These are phyloP conservation scores for Sporisorium sorghi DNA, from an alignment of 1,284 basidiomycete species.

Conservation along the genomic window DNA sequence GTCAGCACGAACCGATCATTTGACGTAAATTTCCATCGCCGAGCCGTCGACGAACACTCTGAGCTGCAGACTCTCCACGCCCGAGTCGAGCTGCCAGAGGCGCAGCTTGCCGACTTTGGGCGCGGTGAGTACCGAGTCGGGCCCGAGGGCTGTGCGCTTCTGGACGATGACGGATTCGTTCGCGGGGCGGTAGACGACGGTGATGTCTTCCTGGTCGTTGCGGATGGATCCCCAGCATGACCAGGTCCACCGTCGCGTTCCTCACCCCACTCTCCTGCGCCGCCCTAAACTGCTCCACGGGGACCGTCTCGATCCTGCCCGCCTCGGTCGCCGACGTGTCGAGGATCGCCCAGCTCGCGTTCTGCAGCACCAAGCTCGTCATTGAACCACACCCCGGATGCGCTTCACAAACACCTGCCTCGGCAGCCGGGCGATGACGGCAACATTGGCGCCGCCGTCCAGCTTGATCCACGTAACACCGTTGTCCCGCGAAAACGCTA, in stretches of 20 bases:
- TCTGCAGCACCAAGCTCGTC: constrained; percentile 20
- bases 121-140: constrained; percentile 9
- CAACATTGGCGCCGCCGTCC: constrained; percentile 23
- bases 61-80: constrained; percentile 15
- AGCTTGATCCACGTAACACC: constrained; percentile 44
- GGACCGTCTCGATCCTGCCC: constrained; percentile 21
- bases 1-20: constrained; percentile 42
- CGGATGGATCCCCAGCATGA: constrained; percentile 29
- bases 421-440: constrained; percentile 34
- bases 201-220: constrained; percentile 18
- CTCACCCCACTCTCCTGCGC: not conserved
- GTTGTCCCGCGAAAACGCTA: constrained; percentile 37
- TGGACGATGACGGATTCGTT: constrained; percentile 38
- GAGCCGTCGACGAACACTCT: constrained; percentile 44
- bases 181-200: constrained; percentile 29
- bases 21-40: constrained; percentile 42
- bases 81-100: constrained; percentile 25
- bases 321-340: constrained; percentile 3
- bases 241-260: constrained; percentile 22
- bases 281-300: constrained; percentile 13
- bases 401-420: constrained; percentile 34
- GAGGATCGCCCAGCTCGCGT: constrained; percentile 40
- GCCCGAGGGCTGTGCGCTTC: constrained; percentile 28
- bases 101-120: constrained; percentile 35
- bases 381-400: constrained; percentile 20